These are phyloP conservation scores for Fraxinus ornus DNA, from an alignment of 305 asterid genomes.

Conservation along the genomic window DNA sequence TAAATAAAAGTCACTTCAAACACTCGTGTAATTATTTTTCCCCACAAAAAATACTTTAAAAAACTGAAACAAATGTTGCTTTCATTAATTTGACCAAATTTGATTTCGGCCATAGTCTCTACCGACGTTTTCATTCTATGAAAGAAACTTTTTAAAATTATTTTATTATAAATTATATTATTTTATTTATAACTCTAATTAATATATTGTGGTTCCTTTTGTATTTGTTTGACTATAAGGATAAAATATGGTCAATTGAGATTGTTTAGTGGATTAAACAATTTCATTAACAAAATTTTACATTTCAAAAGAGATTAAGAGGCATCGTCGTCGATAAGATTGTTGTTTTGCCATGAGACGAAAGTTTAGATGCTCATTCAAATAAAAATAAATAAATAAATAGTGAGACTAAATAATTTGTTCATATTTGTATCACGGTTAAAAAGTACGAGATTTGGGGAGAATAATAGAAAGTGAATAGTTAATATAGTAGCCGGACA, in stretches of 20 bases:
- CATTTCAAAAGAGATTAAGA: neutral
- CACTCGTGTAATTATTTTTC: neutral
- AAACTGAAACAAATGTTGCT: neutral
- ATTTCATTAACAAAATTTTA: neutral
- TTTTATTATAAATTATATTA: neutral
- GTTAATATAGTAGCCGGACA: too few species aligned
- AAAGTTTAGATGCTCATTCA: neutral
- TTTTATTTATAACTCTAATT: neutral
- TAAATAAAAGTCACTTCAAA: constrained; percentile 4
- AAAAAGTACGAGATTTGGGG: neutral
- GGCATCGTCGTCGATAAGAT: neutral
- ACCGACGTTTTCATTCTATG: neutral
- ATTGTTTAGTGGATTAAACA: neutral
- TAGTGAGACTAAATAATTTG: neutral
- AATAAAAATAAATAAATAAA: too few species aligned
- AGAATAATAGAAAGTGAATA: neutral
- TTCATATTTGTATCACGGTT: neutral
- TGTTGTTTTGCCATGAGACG: neutral
- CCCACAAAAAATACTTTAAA: neutral
- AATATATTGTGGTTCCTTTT: neutral
- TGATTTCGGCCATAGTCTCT: neutral
- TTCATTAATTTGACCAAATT: neutral
- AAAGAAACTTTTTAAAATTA: neutral
- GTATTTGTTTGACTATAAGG: neutral
- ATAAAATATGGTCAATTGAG: neutral